Base-by-base conservation (phyloP, 1,284 basidiomycete species). In the Lentinula novae-zelandiae region DNA sequence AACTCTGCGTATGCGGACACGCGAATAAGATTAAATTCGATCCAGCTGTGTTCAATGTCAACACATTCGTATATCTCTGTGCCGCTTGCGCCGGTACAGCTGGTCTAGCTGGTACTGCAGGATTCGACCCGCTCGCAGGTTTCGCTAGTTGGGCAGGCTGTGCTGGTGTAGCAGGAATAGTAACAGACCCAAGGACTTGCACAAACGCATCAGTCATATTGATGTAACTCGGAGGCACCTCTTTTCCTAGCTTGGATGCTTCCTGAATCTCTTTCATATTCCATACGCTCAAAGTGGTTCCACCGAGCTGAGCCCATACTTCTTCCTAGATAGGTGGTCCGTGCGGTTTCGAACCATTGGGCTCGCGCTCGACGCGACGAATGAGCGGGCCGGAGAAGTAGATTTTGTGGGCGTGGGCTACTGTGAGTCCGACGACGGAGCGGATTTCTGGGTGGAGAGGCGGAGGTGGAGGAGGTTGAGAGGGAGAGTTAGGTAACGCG, bases 41-140 rank as follows among this genome's bases (percentile, higher is more conserved):
- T 20, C 96, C 96, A 1, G 96, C 96, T 9, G 93, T 96, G 73
- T 97, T 99, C 68, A 99, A 82, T 0, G 94, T 94, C 63, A 97
- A 84, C 53, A 97, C 92, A 69, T 93, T 93, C 0, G 82, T 76
- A 68, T 85, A 89, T 68, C 84, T 84, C 70, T 82, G 79, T 0
- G 81, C 67, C 0, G 85, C 83, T 8, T 34, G 13, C 20, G 52
- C 34, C 13, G 52, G 42, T 48, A 6, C 5, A 42, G 13, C 40
- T 42, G 1, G 40, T 33, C 34, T 8, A 15, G 57, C 57, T 38
- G 53, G 53, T 55, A 22, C 13, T 5, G 48, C 49, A 10, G 49
- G 22, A n/a, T n/a, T 59, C 27, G 27, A n/a, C 50, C 50, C 5
- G 58, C 38, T 8, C 15, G 48, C 48, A 3, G 48, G 48, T 10